Conservation (phyloP, 495 filamentous ascomycete genomes). For the Cenococcum geophilum region DNA sequence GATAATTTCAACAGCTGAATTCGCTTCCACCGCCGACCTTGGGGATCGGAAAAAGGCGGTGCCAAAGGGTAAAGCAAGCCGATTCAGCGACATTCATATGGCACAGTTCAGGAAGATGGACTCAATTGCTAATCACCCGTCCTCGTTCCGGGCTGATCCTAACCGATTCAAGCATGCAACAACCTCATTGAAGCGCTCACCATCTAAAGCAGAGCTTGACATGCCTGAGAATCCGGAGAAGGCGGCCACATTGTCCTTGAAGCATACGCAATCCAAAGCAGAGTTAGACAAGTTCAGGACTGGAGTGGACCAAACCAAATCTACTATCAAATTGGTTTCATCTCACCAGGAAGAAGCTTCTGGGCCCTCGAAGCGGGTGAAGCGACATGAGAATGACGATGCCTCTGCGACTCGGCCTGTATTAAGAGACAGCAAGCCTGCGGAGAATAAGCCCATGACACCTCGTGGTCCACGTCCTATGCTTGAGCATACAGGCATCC, state of each 20-base stretch:
- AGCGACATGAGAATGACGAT: slow-evolving; percentile 54
- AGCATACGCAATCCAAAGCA: slow-evolving; percentile 38
- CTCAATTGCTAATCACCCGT: slow-evolving; percentile 80
- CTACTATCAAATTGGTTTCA: slow-evolving; percentile 25
- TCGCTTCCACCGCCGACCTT: slow-evolving; percentile 32
- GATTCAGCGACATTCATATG: slow-evolving; percentile 79
- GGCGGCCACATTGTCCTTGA: slow-evolving; percentile 14
- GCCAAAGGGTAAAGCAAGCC: slow-evolving; percentile 66
- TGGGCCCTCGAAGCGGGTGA: slow-evolving; percentile 58
- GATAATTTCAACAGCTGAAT: slow-evolving; percentile 20
- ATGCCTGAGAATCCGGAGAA: slow-evolving; percentile 41
- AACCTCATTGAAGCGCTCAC: slow-evolving; percentile 62
- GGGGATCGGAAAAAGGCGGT: slow-evolving; percentile 62
- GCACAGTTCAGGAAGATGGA: slow-evolving; percentile 94
- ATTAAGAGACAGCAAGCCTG: slow-evolving; percentile 42
- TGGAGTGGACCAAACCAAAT: slow-evolving; percentile 34
- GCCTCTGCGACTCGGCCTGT: slow-evolving; percentile 49
- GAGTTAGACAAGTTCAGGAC: slow-evolving; percentile 34
- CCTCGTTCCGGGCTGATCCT: slow-evolving; percentile 62
- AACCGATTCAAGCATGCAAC: slow-evolving; percentile 50
- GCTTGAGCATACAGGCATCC: slow-evolving; percentile 28
- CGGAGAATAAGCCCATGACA: slow-evolving; percentile 38
- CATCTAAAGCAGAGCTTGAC: slow-evolving; percentile 68
- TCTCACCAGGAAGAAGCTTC: slow-evolving; percentile 15
- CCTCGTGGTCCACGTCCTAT: slow-evolving; percentile 20